These are phyloP conservation scores for Lentinula novae-zelandiae DNA, from an alignment of 1,284 basidiomycete genomes.

Conservation along the genomic window DNA sequence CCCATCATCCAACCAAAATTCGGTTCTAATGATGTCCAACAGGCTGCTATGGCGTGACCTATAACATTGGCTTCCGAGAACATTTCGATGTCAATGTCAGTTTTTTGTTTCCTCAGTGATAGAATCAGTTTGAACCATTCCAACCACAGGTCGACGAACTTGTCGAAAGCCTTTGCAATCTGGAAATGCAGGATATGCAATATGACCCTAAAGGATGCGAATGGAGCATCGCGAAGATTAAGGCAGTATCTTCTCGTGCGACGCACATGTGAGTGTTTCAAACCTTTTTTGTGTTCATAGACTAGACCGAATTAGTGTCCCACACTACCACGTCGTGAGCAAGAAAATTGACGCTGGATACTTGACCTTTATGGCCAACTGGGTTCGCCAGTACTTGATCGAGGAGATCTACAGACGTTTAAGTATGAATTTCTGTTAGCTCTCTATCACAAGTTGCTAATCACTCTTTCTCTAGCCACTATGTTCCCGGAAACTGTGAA, in stretches of 20 bases:
- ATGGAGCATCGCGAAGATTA: slow-evolving; percentile 37
- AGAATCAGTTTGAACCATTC: neutral
- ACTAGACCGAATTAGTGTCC: slow-evolving; percentile 35
- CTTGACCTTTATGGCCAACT: slow-evolving; percentile 34
- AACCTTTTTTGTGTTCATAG: no score
- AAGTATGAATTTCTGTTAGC: slow-evolving; percentile 24
- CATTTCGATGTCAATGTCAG: slow-evolving; percentile 41
- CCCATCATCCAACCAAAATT: neutral
- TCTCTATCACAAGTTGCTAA: neutral
- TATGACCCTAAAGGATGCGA: slow-evolving; percentile 29
- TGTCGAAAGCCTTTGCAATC: slow-evolving; percentile 42
- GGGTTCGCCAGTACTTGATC: slow-evolving; percentile 44
- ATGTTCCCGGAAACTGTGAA: slow-evolving; percentile 58
- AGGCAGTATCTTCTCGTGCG: slow-evolving; percentile 34
- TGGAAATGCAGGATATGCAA: slow-evolving; percentile 44
- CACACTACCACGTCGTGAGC: slow-evolving; percentile 56
- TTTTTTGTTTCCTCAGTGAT: neutral
- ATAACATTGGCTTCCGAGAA: slow-evolving; percentile 61
- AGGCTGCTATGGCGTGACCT: slow-evolving; percentile 62
- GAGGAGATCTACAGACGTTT: slow-evolving; percentile 56
- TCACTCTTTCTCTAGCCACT: slow-evolving; percentile 28
- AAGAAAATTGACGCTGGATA: slow-evolving; percentile 26
- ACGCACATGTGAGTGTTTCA: slow-evolving; percentile 52
- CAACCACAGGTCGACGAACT: slow-evolving; percentile 40
- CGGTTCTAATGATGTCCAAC: neutral